Base-by-base conservation (phyloP, 1,284 basidiomycete genomes). In the Blastosporella zonata region DNA sequence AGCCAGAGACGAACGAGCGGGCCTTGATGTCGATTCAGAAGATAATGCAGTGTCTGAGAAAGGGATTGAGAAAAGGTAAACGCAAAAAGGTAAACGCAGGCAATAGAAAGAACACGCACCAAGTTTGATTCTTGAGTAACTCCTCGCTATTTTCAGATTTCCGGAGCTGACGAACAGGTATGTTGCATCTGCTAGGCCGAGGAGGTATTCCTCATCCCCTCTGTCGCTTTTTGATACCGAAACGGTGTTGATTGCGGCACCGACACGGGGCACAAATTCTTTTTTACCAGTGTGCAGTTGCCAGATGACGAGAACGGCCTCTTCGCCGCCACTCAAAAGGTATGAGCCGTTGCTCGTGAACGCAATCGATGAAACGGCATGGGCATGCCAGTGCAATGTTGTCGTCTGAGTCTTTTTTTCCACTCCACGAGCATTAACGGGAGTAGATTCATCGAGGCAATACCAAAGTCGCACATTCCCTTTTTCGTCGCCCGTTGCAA, bases 291-390 rank as follows among this genome's bases (percentile, higher is more conserved):
- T 83, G 56, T 91, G 85, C 31, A 97, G 65, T 62, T 95, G 92
- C 97, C 97, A 99, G 48, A 97, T 85, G 20, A 99, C 96, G 6
- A 99, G 70, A 1, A 97, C 96, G 28, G 90, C 83, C 68, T 99
- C 97, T 65, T 98, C 93, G 37, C 97, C 97, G 56, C 94, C 97
- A 47, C 92, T 97, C 40, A 99, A 70, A 17, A 99, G 72, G 64
- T 97, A 95, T 2, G 93, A 88, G 10, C 97, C 97, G 56, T 95
- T 95, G 1, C 85, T 70, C 0, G 93, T 92, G 67, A 97, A 99
- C 0, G 87, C 75, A 21, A 99, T 69, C 1, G 90, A 88, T 1
- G 89, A 84, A n/a, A 99, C 92, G 4, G 93, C 82, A 65, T 99
- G 95, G 0, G 96, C 89, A 64, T 99, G 97, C 97, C 97, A 99